Evolutionary conservation across 345 rosid genomes (phyloP).

Genomic region (Ailanthus altissimus): DNA sequence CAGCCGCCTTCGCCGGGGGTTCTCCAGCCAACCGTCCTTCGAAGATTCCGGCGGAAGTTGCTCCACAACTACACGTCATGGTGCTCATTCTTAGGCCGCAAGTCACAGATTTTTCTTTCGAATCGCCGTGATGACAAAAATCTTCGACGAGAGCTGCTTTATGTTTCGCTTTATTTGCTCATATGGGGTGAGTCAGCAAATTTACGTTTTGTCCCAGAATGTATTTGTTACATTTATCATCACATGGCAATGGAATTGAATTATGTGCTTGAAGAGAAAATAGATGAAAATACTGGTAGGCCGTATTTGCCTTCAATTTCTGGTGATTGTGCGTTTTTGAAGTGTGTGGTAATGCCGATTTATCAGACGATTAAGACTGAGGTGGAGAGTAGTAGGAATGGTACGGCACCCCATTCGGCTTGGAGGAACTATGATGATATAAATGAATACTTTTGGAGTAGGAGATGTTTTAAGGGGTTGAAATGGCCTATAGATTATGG

Average conservation of each 20-base stretch:
- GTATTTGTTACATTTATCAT: conserved; percentile 59
- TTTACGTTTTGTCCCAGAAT: conserved; percentile 58
- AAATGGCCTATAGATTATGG: conserved; percentile 66
- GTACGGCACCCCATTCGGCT: conserved; percentile 71
- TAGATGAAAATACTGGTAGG: conserved; percentile 59
- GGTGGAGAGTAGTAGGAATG: conserved; percentile 64
- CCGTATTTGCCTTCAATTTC: conserved; percentile 49
- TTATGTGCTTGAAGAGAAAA: conserved; percentile 32
- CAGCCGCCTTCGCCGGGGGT: conserved; percentile 49
- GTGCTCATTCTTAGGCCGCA: conserved; percentile 66
- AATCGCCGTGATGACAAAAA: conserved; percentile 12
- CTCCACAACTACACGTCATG: conserved; percentile 68
- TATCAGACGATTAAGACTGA: conserved; percentile 61
- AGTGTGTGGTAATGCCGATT: conserved; percentile 61
- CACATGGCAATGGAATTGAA: conserved; percentile 61
- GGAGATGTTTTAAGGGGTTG: conserved; percentile 69
- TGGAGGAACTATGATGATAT: conserved; percentile 97
- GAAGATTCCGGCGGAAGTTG: conserved; percentile 57
- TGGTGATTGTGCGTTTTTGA: conserved; percentile 65
- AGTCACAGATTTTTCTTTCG: conserved; percentile 44
- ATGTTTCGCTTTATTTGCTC: conserved; percentile 49
- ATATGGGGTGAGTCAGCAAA: conserved; percentile 75
- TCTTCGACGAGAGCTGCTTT: conserved; percentile 55
- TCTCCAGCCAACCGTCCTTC: conserved; percentile 63
- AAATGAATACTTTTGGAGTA: conserved; percentile 88